A percentile compares a stretch with the other conserved stretches of the same genome.
Conservation (phyloP, 805 yeast species). For the Candida nonsorbophila region DNA sequence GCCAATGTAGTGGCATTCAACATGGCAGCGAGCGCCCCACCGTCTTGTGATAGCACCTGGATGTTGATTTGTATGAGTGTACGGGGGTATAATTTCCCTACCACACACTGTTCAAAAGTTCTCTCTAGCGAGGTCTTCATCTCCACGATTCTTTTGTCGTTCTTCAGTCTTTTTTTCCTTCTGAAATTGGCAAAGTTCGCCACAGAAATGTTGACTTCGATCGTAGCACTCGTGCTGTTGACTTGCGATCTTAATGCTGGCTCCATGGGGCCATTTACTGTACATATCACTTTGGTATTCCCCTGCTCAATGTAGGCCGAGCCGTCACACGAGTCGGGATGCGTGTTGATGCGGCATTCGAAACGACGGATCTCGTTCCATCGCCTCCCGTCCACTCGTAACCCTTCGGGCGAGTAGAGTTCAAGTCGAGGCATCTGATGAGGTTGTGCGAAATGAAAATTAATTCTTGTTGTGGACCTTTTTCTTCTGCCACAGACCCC, state of each 20-base stretch:
- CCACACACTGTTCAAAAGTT: constrained; percentile 69
- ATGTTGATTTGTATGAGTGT: constrained; percentile 72
- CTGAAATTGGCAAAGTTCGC: constrained; percentile 80
- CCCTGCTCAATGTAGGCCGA: constrained; percentile 92
- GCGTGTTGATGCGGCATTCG: constrained; percentile 79
- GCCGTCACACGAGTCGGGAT: constrained; percentile 84
- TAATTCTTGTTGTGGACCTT: too few relatives aligned
- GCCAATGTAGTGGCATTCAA: constrained; percentile 87
- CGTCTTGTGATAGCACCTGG: constrained; percentile 84
- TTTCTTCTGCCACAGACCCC: too few relatives aligned
- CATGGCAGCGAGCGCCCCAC: constrained; percentile 76
- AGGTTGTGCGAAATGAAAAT: too few relatives aligned
- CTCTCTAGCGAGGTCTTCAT: constrained; percentile 60
- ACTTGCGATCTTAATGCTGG: constrained; percentile 54
- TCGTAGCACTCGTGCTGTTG: constrained; percentile 46
- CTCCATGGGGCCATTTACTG: constrained; percentile 87
- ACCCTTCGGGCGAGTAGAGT: constrained; percentile 91
- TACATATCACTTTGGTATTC: constrained; percentile 79
- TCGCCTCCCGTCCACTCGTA: constrained; percentile 88
- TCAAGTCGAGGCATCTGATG: constrained; percentile 76
- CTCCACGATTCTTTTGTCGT: constrained; percentile 68
- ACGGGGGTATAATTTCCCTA: constrained; percentile 72
- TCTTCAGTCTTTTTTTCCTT: constrained; percentile 61
- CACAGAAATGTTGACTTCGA: constrained; percentile 61
- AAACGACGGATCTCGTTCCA: constrained; percentile 90